Evolutionary conservation across 345 rosid species (phyloP).

Genomic region (Pistacia atlantica): DNA sequence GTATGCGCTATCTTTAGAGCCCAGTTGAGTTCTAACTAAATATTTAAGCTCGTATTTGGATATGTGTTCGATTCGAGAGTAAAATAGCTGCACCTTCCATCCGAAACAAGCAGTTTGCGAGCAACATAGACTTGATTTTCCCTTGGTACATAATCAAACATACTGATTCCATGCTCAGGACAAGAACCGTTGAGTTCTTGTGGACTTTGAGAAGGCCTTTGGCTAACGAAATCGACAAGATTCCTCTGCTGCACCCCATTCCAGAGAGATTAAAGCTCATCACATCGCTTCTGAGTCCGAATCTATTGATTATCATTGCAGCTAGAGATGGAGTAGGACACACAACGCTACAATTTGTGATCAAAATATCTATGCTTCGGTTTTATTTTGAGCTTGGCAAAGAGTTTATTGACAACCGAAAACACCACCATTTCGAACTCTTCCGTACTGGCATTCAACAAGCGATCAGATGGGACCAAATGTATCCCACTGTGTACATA

Average conservation of each 20-base stretch:
- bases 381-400: slow-evolving; percentile 12
- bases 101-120: slow-evolving; percentile 41
- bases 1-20: slow-evolving; percentile 28
- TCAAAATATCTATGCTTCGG: slow-evolving; percentile 30
- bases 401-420: slow-evolving; percentile 25
- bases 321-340: slow-evolving; percentile 31
- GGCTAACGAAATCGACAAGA: slow-evolving; percentile 30
- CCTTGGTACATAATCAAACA: slow-evolving; percentile 36
- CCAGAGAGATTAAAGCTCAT: slow-evolving; percentile 41
- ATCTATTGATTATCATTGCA: slow-evolving; percentile 23
- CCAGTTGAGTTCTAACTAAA: slow-evolving; percentile 39
- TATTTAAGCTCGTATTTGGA: slow-evolving; percentile 29
- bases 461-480: slow-evolving; percentile 9
- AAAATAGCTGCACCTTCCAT: slow-evolving; percentile 42
- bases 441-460: slow-evolving; percentile 12
- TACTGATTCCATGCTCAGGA: slow-evolving; percentile 37
- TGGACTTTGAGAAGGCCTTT: slow-evolving; percentile 29
- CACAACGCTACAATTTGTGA: slow-evolving; percentile 24
- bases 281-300: slow-evolving; percentile 36
- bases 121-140: slow-evolving; percentile 38
- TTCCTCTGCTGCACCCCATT: slow-evolving; percentile 49
- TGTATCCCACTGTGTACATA: background rate
- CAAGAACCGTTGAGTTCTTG: slow-evolving; percentile 27
- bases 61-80: slow-evolving; percentile 25
- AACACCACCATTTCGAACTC: slow-evolving; percentile 25